Evolutionary conservation across 768 basidiomycete species (phyloP).

Genomic region (Russula griseocarnosa): DNA sequence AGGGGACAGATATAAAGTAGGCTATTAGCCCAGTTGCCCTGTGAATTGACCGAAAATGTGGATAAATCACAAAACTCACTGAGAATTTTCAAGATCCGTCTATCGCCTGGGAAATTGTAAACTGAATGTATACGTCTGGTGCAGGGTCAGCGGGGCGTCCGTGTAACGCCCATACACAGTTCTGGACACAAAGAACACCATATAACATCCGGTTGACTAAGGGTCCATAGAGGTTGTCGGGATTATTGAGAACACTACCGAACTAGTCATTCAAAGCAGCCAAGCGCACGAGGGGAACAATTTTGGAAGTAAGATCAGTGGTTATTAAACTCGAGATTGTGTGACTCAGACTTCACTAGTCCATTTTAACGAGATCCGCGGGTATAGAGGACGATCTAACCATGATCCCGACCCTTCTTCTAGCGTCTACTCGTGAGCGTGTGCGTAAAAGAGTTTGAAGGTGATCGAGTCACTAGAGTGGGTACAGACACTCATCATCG

Average conservation of each 20-base stretch:
- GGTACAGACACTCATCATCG: neutral
- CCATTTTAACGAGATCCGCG: neutral
- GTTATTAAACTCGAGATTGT: neutral
- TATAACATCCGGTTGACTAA: too few relatives aligned
- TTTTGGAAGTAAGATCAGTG: neutral
- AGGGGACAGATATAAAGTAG: neutral
- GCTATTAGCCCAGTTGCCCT: too few relatives aligned
- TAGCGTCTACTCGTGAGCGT: neutral
- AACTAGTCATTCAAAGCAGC: too few relatives aligned
- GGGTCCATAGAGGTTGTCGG: too few relatives aligned
- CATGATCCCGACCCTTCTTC: neutral
- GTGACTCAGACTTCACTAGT: neutral
- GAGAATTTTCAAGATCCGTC: neutral
- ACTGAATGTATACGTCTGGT: slow-evolving; percentile 14
- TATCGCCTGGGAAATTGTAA: slow-evolving; percentile 19
- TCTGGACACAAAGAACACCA: too few relatives aligned
- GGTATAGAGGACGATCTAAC: neutral
- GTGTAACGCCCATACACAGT: too few relatives aligned
- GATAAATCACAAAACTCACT: too few relatives aligned
- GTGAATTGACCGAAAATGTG: too few relatives aligned
- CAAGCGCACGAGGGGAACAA: neutral
- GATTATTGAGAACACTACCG: too few relatives aligned
- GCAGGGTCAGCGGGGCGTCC: neutral
- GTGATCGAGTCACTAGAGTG: neutral
- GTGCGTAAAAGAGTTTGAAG: neutral